A percentile compares a stretch with the other conserved stretches of the same genome.
Evolutionary conservation across 1,284 basidiomycete species (phyloP).

Genomic region (Exobasidium rhododendri): DNA sequence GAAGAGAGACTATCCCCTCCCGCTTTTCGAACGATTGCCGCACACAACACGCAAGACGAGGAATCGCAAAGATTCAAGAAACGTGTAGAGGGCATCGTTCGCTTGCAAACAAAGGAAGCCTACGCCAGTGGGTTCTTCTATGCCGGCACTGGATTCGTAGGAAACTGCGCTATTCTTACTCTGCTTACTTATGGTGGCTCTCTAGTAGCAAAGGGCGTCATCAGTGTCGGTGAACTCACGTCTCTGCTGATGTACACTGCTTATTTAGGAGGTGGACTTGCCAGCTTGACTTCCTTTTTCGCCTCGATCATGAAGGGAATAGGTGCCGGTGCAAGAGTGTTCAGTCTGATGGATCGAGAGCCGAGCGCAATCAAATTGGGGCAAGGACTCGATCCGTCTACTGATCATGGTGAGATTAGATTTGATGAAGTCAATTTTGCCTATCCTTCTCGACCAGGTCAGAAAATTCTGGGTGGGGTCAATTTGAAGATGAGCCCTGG

Average conservation of each 20-base stretch:
- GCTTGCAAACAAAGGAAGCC: constrained; percentile 80
- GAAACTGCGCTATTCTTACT: constrained; percentile 85
- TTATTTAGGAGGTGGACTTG: constrained; percentile 68
- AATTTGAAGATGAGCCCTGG: constrained; percentile 53
- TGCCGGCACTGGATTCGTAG: constrained; percentile 81
- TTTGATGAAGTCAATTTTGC: constrained; percentile 57
- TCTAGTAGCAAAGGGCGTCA: constrained; percentile 78
- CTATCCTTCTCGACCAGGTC: constrained; percentile 55
- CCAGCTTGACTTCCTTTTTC: constrained; percentile 57
- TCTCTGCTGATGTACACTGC: constrained; percentile 89
- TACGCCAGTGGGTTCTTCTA: constrained; percentile 88
- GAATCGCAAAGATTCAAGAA: constrained; percentile 64
- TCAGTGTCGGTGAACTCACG: constrained; percentile 61
- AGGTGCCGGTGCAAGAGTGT: constrained; percentile 86
- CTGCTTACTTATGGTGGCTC: constrained; percentile 90
- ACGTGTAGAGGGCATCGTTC: constrained; percentile 68
- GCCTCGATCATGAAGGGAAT: constrained; percentile 66
- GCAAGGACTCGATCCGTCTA: constrained; percentile 23
- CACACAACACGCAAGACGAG: constrained; percentile 71
- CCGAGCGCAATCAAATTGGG: constrained; percentile 44
- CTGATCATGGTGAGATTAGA: constrained; percentile 39
- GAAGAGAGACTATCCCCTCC: constrained; percentile 76
- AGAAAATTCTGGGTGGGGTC: constrained; percentile 55
- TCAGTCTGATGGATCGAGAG: constrained; percentile 76
- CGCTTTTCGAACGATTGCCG: constrained; percentile 86